These are phyloP conservation scores for Avena sativa DNA, from an alignment of 176 grass and related monocot species.

Conservation along the genomic window DNA sequence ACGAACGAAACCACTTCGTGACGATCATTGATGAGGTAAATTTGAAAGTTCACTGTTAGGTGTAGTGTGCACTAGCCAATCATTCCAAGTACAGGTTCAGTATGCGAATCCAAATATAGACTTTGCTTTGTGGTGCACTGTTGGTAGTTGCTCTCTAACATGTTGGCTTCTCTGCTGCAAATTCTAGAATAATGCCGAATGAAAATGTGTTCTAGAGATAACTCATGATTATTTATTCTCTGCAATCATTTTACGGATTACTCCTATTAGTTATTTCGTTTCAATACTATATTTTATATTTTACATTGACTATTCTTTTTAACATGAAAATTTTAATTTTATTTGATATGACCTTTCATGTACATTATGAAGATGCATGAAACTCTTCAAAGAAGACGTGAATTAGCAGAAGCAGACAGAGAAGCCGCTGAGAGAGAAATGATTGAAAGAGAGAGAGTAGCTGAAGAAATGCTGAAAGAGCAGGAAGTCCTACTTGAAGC, in stretches of 20 bases:
- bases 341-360: background rate
- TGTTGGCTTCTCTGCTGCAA: background rate
- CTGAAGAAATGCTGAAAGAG: slow-evolving; percentile 52
- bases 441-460: slow-evolving; percentile 52
- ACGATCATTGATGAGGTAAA: slow-evolving; percentile 59
- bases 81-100: background rate
- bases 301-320: background rate
- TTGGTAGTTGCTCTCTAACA: slow-evolving; percentile 1
- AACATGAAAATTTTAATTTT: background rate
- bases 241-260: background rate
- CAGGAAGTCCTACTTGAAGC: slow-evolving; percentile 57
- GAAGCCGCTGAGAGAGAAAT: slow-evolving; percentile 58
- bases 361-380: slow-evolving; percentile 51
- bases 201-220: background rate
- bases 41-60: background rate
- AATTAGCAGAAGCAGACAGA: slow-evolving; percentile 48
- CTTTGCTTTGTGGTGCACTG: background rate
- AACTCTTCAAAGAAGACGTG: slow-evolving; percentile 62
- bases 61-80: background rate
- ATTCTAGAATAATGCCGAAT: background rate
- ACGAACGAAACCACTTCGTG: slow-evolving; percentile 54
- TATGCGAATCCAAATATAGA: background rate
- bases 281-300: background rate
- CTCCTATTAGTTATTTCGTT: no score
- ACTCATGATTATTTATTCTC: background rate